Evolutionary conservation across 495 filamentous ascomycete species (phyloP), one percentile per base, ranked within the genome.

Genomic region (Alectoria sarmentosa): DNA sequence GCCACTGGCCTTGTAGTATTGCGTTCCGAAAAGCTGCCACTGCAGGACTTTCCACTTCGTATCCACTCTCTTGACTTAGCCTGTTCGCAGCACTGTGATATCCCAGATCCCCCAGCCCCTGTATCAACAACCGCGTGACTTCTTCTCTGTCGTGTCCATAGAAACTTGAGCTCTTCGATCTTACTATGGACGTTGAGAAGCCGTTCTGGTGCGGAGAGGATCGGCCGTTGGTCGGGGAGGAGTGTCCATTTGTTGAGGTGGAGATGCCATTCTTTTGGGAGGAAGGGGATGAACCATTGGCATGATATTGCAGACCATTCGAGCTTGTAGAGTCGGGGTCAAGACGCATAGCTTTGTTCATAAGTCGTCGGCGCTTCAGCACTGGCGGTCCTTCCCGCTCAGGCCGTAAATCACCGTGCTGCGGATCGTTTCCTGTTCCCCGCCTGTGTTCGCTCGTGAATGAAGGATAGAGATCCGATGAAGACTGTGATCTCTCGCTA

Each of bases 131-230:
- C 60, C 94, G 82, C 10, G 94, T 94, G 15, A 98, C 87, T 76
- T 99, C 92, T 77, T 95, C 93, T 71, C 91, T 86, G 73, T 92
- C 87, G 72, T 99, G 93, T 28, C 91, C 92, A 67, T 84, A 88
- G 71, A 86, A 90, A 15, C 76, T 64, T 36, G 73, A 63, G 65
- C 72, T 69, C 15, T 73, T 65, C 30, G 30, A 21, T 21, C 71
- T 70, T 23, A 74, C 68, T 68, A 78, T 78, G 55, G 69, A 58
- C 38, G 69, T 56, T 7, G 73, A 73, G 36, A 74, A 71, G 36
- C 83, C 83, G 66, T 86, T 86, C 7, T 75, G 75, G 46, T 79
- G 72, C 30, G 64, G 56, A 23, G 68, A 62, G 17, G 73, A 67
- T 39, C 72, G 73, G 15, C 79, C 80, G 65, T 82, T 82, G 21